Evolutionary conservation across 2,329 filamentous ascomycete genomes (phyloP).

Genomic region (Balansia obtecta): DNA sequence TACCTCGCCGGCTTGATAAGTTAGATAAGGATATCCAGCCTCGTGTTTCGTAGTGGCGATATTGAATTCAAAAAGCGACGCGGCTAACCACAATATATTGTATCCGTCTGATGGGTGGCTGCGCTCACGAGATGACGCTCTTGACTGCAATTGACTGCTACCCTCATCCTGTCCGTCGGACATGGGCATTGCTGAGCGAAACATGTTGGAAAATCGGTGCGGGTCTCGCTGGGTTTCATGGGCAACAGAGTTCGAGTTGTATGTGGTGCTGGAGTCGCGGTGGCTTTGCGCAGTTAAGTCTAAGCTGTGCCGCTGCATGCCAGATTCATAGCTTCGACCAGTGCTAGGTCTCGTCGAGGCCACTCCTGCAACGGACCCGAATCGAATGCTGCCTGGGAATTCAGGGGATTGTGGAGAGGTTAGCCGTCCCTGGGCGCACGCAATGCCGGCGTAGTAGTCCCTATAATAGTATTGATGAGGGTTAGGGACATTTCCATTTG

Average conservation of each 20-base stretch:
- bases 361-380: constrained; percentile 27
- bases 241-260: constrained; percentile 34
- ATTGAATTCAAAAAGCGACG: constrained; percentile 92
- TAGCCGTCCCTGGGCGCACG: constrained; percentile 38
- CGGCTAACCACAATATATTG: constrained; percentile 78
- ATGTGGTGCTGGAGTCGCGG: constrained; percentile 43
- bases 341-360: constrained; percentile 42
- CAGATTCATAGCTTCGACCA: constrained; percentile 46
- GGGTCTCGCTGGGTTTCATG: constrained; percentile 38
- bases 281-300: constrained; percentile 34
- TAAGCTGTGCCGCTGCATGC: constrained; percentile 36
- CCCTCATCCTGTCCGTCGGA: constrained; percentile 49
- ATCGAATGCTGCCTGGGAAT: constrained; percentile 33
- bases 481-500: constrained; percentile 24
- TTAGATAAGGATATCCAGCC: constrained; percentile 89
- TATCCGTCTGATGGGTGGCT: constrained; percentile 42
- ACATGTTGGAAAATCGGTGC: constrained; percentile 60
- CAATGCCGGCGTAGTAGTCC: constrained; percentile 34
- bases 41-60: constrained; percentile 87
- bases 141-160: constrained; percentile 38
- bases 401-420: constrained; percentile 45
- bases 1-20: constrained; percentile 87
- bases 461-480: constrained; percentile 45
- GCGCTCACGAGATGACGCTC: constrained; percentile 48
- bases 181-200: constrained; percentile 78